These are phyloP conservation scores for Butyriboletus loyo DNA, from an alignment of 768 basidiomycete genomes.

Conservation along the genomic window DNA sequence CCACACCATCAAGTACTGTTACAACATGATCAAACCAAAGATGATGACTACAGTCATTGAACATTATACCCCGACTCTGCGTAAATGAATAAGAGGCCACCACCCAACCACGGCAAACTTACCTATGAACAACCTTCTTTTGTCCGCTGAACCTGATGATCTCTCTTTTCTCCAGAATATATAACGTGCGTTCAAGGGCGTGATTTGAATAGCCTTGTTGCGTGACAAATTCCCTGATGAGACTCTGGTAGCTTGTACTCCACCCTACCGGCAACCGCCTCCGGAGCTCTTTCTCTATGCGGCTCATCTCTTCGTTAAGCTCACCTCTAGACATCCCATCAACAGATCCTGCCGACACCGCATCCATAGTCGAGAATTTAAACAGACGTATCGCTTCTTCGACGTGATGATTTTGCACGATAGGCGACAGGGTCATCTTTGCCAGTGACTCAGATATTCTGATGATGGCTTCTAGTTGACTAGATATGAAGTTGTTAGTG, in stretches of 20 bases:
- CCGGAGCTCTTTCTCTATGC: slow-evolving; percentile 84
- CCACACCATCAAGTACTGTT: not conserved
- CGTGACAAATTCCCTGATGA: slow-evolving; percentile 90
- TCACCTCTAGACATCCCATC: slow-evolving; percentile 92
- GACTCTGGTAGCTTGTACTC: slow-evolving; percentile 94
- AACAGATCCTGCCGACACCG: slow-evolving; percentile 89
- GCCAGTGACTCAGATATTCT: slow-evolving; percentile 97
- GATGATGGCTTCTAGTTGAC: slow-evolving; percentile 97
- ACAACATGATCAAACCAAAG: not conserved
- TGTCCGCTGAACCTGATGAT: slow-evolving; percentile 72
- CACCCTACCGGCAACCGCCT: slow-evolving; percentile 88
- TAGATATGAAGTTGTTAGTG: slow-evolving; percentile 21
- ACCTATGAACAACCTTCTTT: slow-evolving; percentile 58
- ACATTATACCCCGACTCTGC: slow-evolving; percentile 31
- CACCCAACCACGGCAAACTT: slow-evolving; percentile 3
- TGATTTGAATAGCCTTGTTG: slow-evolving; percentile 89
- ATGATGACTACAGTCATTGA: not conserved
- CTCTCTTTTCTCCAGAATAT: slow-evolving; percentile 92
- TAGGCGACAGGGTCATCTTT: slow-evolving; percentile 84
- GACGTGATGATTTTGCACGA: slow-evolving; percentile 89
- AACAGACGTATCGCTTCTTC: slow-evolving; percentile 98
- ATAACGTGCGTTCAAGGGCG: slow-evolving; percentile 88
- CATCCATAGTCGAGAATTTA: slow-evolving; percentile 99
- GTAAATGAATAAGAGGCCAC: not conserved
- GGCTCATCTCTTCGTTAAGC: slow-evolving; percentile 88